These are phyloP conservation scores for Eimeria necatrix DNA, from an alignment of 169 alveolate genomes.

Conservation along the genomic window DNA sequence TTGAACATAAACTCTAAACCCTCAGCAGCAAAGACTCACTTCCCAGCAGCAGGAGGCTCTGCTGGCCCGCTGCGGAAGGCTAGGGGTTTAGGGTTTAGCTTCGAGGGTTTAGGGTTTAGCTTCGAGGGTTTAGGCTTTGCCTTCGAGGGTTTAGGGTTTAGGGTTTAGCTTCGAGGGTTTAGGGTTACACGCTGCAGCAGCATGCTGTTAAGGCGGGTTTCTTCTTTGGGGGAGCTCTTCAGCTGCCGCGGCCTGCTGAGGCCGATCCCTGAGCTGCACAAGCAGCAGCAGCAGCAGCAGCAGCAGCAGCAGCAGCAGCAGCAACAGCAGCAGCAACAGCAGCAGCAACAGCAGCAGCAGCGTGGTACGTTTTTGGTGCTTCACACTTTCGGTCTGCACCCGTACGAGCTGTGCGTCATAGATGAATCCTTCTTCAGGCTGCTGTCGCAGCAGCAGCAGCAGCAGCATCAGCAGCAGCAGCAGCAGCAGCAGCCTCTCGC, in stretches of 20 bases:
- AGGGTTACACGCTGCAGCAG: no score
- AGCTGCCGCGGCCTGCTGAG: not conserved
- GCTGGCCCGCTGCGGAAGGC: not conserved
- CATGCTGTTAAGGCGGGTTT: not conserved
- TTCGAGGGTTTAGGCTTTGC: not conserved
- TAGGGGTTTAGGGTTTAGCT: not conserved
- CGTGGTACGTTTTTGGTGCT: not conserved
- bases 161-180: not conserved
- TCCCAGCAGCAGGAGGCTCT: not conserved
- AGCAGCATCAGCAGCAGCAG: not conserved
- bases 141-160: not conserved
- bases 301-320: conserved; percentile 10
- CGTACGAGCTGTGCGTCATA: not conserved
- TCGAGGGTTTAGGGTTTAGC: not conserved
- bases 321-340: not conserved
- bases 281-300: conserved; percentile 2
- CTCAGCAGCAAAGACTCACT: no score
- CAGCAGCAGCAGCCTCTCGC: not conserved
- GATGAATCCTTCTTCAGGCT: not conserved
- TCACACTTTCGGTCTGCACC: conserved; percentile 3
- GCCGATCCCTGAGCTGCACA: not conserved
- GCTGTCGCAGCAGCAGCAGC: not conserved
- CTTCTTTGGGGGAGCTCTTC: not conserved
- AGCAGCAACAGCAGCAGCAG: not conserved
- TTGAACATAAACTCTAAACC: no score